Evolutionary conservation across 805 yeast genomes (phyloP).

Genomic region (Danielia oregonensis): DNA sequence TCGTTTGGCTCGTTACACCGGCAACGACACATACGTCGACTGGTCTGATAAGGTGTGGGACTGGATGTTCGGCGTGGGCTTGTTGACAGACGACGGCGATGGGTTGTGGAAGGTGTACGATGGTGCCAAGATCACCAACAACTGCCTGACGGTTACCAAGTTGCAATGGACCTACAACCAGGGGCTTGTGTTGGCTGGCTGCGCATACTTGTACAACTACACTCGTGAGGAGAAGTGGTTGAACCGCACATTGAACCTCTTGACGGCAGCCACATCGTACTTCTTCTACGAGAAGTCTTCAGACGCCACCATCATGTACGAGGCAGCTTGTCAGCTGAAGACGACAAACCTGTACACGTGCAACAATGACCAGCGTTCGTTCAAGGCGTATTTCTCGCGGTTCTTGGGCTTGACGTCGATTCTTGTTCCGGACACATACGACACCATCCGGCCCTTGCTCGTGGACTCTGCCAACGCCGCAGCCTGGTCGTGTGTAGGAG

Average conservation of each 20-base stretch:
- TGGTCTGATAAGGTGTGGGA: constrained; percentile 76
- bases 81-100: constrained; percentile 41
- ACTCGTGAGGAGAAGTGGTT: constrained; percentile 69
- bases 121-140: constrained; percentile 58
- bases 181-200: constrained; percentile 74
- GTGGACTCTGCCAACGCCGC: constrained; percentile 32
- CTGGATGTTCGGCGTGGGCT: constrained; percentile 60
- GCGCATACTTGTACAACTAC: constrained; percentile 74
- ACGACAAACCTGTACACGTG: constrained; percentile 40
- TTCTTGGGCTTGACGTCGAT: constrained; percentile 71
- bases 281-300: constrained; percentile 47
- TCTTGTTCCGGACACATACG: constrained; percentile 58
- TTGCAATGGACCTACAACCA: constrained; percentile 86
- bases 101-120: constrained; percentile 58
- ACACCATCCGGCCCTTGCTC: constrained; percentile 43
- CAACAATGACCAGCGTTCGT: constrained; percentile 86
- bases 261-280: constrained; percentile 54
- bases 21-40: constrained; percentile 66
- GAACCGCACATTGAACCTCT: constrained; percentile 51
- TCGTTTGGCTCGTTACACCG: constrained; percentile 78
- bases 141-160: constrained; percentile 58
- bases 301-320: constrained; percentile 56
- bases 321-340: constrained; percentile 74
- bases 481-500: constrained; percentile 18
- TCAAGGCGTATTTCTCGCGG: constrained; percentile 79